Evolutionary conservation across 129 eudicot genomes (phyloP).

Genomic region (Flaveria ramosissima): DNA sequence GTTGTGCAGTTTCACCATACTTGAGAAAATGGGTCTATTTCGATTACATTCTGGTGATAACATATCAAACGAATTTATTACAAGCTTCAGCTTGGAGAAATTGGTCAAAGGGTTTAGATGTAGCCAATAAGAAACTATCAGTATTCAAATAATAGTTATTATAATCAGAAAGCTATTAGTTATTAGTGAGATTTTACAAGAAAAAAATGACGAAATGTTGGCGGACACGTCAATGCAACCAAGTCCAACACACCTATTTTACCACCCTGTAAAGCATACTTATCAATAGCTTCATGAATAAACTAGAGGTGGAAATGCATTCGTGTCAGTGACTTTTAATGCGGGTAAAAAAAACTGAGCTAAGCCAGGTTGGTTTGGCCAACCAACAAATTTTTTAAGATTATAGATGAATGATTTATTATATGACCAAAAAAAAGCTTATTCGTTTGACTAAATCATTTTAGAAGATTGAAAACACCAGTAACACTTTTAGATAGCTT

Average conservation of each 20-base stretch:
- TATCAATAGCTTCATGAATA: neutral
- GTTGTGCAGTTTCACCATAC: neutral
- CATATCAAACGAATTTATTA: neutral
- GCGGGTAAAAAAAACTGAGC: neutral
- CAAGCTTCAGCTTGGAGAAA: neutral
- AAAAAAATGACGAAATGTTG: neutral
- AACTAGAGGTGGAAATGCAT: neutral
- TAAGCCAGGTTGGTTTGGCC: neutral
- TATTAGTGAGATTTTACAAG: neutral
- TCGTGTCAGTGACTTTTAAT: neutral
- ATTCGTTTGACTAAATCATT: neutral
- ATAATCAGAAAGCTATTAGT: neutral
- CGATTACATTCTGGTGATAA: neutral
- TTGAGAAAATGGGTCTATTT: slow-evolving; percentile 13
- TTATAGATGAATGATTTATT: neutral
- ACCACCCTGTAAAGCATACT: neutral
- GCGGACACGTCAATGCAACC: neutral
- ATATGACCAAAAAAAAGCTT: neutral
- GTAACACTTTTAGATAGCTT: neutral
- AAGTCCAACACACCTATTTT: neutral
- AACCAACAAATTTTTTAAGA: neutral
- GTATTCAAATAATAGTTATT: neutral
- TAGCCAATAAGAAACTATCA: neutral
- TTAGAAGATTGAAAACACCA: neutral
- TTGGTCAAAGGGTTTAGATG: neutral